Percentiles rank a stretch among this genome's conserved stretches.
Evolutionary conservation across 2,329 filamentous ascomycete genomes (phyloP).

Genomic region (Juglanconis oblonga): DNA sequence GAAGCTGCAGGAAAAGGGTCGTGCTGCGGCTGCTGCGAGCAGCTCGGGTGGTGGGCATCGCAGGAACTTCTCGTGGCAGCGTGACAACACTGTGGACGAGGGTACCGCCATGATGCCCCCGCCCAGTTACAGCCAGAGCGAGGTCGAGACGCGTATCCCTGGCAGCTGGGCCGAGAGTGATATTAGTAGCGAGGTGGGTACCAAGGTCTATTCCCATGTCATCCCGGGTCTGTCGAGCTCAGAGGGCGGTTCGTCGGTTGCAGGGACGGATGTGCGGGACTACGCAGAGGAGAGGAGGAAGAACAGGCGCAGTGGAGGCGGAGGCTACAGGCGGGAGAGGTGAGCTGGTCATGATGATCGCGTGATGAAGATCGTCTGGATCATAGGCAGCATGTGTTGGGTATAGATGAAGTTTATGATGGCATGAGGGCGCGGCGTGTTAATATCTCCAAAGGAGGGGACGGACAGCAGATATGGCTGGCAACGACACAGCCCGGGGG

Average conservation of each 20-base stretch:
- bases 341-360: background rate
- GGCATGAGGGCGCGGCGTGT: background rate
- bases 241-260: constrained; percentile 25
- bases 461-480: background rate
- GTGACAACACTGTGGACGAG: constrained; percentile 15
- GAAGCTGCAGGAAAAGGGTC: constrained; percentile 52
- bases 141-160: constrained; percentile 30
- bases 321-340: constrained; percentile 25
- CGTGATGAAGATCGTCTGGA: background rate
- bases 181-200: constrained; percentile 48
- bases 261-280: constrained; percentile 31
- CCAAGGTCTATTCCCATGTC: constrained; percentile 55
- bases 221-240: constrained; percentile 48
- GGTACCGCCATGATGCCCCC: constrained; percentile 15
- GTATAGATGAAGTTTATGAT: background rate
- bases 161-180: constrained; percentile 40
- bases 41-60: constrained; percentile 25
- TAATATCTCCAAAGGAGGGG: background rate
- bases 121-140: constrained; percentile 18
- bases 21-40: constrained; percentile 42
- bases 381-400: background rate
- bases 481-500: background rate
- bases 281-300: constrained; percentile 43
- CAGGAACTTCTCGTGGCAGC: constrained; percentile 20
- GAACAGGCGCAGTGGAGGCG: constrained; percentile 33